Percentiles rank a stretch among this genome's conserved stretches.
Evolutionary conservation across 2,329 filamentous ascomycete genomes (phyloP).

Genomic region (Aspergillus uvarum): DNA sequence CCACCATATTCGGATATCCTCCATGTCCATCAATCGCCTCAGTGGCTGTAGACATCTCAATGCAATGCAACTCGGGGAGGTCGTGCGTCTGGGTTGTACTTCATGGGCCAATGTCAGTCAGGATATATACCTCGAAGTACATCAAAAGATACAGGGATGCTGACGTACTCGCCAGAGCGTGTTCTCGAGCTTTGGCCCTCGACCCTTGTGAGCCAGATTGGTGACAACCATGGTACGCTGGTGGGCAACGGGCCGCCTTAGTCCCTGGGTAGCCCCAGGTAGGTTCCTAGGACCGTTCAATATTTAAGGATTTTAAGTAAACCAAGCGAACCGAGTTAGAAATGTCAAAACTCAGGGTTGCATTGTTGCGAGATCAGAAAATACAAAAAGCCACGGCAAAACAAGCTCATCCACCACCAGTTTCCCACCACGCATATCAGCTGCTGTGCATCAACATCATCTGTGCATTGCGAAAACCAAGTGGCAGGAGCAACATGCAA

Average conservation of each 20-base stretch:
- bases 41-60: not conserved
- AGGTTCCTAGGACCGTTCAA: not conserved
- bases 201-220: not conserved
- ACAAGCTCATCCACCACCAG: not conserved
- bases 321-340: not conserved
- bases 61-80: not conserved
- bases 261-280: not conserved
- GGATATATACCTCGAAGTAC: not conserved
- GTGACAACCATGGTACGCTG: slow-evolving; percentile 1
- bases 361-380: not conserved
- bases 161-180: not conserved
- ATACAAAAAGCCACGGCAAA: not conserved
- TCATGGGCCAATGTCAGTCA: not conserved
- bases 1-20: not conserved
- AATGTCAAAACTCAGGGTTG: not conserved
- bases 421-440: not conserved
- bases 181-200: not conserved
- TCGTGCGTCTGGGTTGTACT: not conserved
- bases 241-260: not conserved
- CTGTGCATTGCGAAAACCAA: not conserved
- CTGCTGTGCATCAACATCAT: not conserved
- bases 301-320: not conserved
- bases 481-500: not conserved
- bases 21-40: not conserved
- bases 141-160: not conserved